These are phyloP conservation scores for Colletotrichum gigasporum DNA, from an alignment of 2,329 filamentous ascomycete genomes.

Conservation along the genomic window DNA sequence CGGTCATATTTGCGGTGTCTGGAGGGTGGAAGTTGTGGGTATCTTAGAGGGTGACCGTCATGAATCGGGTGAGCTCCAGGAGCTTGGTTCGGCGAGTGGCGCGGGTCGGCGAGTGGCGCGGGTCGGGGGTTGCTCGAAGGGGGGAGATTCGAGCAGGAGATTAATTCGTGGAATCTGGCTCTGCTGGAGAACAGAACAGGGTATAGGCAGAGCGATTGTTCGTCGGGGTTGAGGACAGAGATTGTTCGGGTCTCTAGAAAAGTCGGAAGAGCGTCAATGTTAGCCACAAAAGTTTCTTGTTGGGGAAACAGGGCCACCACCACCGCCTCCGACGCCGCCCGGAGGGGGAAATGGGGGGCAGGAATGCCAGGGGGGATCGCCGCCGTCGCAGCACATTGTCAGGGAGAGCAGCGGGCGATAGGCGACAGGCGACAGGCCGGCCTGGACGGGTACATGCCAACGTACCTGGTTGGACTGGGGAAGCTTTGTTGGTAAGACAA, in stretches of 20 bases:
- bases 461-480: slow-evolving; percentile 21
- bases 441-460: not conserved
- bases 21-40: slow-evolving; percentile 17
- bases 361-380: slow-evolving; percentile 25
- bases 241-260: slow-evolving; percentile 27
- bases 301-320: slow-evolving; percentile 6
- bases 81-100: slow-evolving; percentile 18
- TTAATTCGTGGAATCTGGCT: slow-evolving; percentile 24
- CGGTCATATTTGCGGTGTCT: slow-evolving; percentile 54
- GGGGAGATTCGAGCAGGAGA: slow-evolving; percentile 29
- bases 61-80: slow-evolving; percentile 29
- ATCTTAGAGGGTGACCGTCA: slow-evolving; percentile 32
- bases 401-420: not conserved
- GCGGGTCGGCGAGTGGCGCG: not conserved
- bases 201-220: slow-evolving; percentile 25
- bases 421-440: not conserved
- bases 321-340: not conserved
- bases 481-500: slow-evolving; percentile 23
- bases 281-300: slow-evolving; percentile 31
- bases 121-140: slow-evolving; percentile 21
- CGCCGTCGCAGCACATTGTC: slow-evolving; percentile 6
- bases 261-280: slow-evolving; percentile 4
- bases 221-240: slow-evolving; percentile 29
- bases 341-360: slow-evolving; percentile 12
- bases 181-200: slow-evolving; percentile 22